A percentile compares a stretch with the other conserved stretches of the same genome.
Evolutionary conservation across 2,329 filamentous ascomycete species (phyloP).

Genomic region (Geosmithia morbida): DNA sequence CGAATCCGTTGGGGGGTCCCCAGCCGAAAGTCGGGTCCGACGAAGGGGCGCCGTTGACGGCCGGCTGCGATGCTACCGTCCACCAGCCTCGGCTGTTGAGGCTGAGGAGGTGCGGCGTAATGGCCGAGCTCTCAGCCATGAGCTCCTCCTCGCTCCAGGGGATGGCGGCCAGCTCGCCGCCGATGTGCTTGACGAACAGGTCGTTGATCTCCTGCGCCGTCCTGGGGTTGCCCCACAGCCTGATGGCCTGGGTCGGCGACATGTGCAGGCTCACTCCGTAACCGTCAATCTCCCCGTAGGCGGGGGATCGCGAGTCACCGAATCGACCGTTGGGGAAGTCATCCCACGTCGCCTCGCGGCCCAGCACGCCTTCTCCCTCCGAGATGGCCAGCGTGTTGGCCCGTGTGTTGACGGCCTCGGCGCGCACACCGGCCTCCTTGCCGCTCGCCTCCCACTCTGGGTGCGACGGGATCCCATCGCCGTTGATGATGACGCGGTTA

Average conservation of each 20-base stretch:
- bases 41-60: constrained; percentile 73
- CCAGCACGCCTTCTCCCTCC: constrained; percentile 78
- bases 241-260: constrained; percentile 67
- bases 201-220: constrained; percentile 57
- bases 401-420: constrained; percentile 58
- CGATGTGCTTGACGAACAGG: constrained; percentile 70
- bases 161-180: constrained; percentile 64
- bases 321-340: constrained; percentile 95
- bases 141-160: constrained; percentile 91
- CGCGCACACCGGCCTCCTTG: constrained; percentile 62
- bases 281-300: constrained; percentile 94
- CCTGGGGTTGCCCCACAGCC: constrained; percentile 72
- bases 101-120: constrained; percentile 57
- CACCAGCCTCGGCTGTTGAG: constrained; percentile 82
- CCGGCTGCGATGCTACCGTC: constrained; percentile 91
- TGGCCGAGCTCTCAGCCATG: constrained; percentile 69
- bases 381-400: constrained; percentile 85
- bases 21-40: constrained; percentile 75
- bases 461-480: constrained; percentile 29
- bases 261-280: constrained; percentile 95
- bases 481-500: constrained; percentile 70
- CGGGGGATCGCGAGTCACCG: constrained; percentile 83
- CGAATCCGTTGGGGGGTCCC: constrained; percentile 84
- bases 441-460: constrained; percentile 60
- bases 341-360: constrained; percentile 94